Evolutionary conservation across 768 basidiomycete species (phyloP).

Genomic region (Psilocybe sp.): DNA sequence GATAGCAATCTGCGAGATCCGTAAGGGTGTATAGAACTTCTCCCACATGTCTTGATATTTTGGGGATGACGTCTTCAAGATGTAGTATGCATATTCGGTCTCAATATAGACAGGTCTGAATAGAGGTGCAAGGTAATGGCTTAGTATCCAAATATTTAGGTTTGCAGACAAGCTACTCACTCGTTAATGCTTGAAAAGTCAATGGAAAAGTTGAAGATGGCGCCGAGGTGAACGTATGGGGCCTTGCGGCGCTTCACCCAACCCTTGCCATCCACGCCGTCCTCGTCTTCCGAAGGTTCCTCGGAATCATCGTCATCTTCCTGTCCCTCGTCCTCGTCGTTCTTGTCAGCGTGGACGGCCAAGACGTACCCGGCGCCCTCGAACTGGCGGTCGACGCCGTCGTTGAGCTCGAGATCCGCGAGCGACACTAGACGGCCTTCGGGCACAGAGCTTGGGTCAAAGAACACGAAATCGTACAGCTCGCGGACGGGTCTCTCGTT

Average conservation of each 20-base stretch:
- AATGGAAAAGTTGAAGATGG: constrained; percentile 45
- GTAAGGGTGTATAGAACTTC: constrained; percentile 49
- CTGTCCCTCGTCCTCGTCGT: constrained; percentile 63
- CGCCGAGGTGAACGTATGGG: constrained; percentile 43
- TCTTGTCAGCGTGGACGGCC: constrained; percentile 33
- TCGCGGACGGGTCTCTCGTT: constrained; percentile 54
- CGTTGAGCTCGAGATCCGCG: constrained; percentile 40
- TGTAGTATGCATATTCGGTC: constrained; percentile 63
- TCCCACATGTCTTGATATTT: constrained; percentile 41
- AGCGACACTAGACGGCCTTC: constrained; percentile 42
- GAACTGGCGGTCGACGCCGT: constrained; percentile 36
- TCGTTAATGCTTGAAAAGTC: constrained; percentile 48
- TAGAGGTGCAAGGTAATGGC: neutral
- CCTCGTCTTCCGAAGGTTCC: neutral
- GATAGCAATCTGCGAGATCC: constrained; percentile 48
- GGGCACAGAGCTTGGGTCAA: constrained; percentile 46
- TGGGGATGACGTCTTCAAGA: constrained; percentile 44
- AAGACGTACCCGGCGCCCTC: constrained; percentile 56
- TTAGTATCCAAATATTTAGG: neutral
- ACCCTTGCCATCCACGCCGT: no score
- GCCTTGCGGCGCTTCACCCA: constrained; percentile 9
- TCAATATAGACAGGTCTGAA: constrained; percentile 64
- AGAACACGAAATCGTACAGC: constrained; percentile 58
- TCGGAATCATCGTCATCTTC: constrained; percentile 41
- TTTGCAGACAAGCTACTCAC: constrained; percentile 35